Conservation (phyloP, 192 early-diverging fungal genomes). For the Linnemannia hyalina region DNA sequence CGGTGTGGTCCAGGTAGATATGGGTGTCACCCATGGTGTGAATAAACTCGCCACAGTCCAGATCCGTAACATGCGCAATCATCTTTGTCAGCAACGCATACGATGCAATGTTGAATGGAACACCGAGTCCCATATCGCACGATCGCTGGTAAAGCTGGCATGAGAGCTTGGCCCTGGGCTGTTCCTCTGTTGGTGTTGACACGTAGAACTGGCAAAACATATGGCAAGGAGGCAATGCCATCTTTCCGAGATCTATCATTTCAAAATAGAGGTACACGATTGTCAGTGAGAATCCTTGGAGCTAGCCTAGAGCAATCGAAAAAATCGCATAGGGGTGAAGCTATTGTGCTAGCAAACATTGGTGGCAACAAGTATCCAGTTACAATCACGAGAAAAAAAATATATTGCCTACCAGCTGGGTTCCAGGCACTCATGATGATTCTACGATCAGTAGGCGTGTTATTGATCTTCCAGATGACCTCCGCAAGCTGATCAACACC, state of each 20-base stretch:
- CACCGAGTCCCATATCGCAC: conserved; percentile 96
- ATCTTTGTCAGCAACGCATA: conserved; percentile 93
- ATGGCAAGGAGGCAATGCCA: conserved; percentile 99
- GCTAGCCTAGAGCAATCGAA: too few relatives aligned
- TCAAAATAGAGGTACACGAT: not conserved
- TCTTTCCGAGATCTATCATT: conserved; percentile 76
- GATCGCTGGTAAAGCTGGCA: conserved; percentile 97
- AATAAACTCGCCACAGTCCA: conserved; percentile 87
- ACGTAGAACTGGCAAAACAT: conserved; percentile 98
- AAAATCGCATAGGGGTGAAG: not conserved
- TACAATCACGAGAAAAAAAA: not conserved
- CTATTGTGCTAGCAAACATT: not conserved
- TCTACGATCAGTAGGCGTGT: conserved; percentile 89
- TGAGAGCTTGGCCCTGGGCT: conserved; percentile 73
- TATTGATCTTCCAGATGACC: conserved; percentile 88
- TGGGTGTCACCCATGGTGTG: conserved; percentile 97
- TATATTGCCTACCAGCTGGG: conserved; percentile 76
- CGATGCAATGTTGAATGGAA: conserved; percentile 98
- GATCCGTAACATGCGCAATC: conserved; percentile 89
- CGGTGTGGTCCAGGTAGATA: conserved; percentile 92
- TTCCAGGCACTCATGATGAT: conserved; percentile 99
- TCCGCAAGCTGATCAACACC: conserved; percentile 95
- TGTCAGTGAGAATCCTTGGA: not conserved
- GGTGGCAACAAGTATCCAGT: too few relatives aligned
- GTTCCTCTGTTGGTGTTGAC: conserved; percentile 70